Conservation (phyloP, 2,329 filamentous ascomycete genomes). For the Xylaria sp. region DNA sequence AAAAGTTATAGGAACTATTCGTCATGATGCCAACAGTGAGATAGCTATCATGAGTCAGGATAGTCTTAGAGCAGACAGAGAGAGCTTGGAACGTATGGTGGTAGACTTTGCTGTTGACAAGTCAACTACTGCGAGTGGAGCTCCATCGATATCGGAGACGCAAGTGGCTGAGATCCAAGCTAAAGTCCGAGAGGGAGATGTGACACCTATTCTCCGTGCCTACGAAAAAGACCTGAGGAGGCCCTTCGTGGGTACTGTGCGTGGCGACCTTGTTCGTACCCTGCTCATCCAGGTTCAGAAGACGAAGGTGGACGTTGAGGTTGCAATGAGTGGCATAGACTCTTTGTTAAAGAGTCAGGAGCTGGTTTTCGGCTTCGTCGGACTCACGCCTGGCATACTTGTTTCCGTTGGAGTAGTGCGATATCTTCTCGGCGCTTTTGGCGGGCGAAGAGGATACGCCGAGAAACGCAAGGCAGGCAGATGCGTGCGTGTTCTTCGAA, state of each 20-base stretch:
- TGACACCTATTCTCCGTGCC: slow-evolving; percentile 89
- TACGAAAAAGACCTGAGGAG: slow-evolving; percentile 89
- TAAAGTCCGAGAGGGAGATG: slow-evolving; percentile 89
- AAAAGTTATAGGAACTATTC: slow-evolving; percentile 89
- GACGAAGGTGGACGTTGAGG: slow-evolving; percentile 97
- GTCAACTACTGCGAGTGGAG: slow-evolving; percentile 65
- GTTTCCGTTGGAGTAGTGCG: slow-evolving; percentile 79
- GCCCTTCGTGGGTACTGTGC: slow-evolving; percentile 83
- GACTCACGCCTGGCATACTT: slow-evolving; percentile 90
- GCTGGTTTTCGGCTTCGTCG: slow-evolving; percentile 96
- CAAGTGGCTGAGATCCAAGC: slow-evolving; percentile 79
- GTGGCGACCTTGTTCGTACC: slow-evolving; percentile 87
- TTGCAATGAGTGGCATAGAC: slow-evolving; percentile 96
- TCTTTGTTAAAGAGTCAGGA: slow-evolving; percentile 94
- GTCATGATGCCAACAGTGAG: slow-evolving; percentile 90
- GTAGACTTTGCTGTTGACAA: slow-evolving; percentile 93
- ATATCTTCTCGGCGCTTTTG: slow-evolving; percentile 77
- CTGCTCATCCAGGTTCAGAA: slow-evolving; percentile 97
- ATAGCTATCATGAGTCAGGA: slow-evolving; percentile 97
- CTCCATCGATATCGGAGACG: slow-evolving; percentile 66
- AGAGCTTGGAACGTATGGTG: slow-evolving; percentile 96
- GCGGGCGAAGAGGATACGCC: slow-evolving; percentile 74
- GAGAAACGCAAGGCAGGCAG: slow-evolving; percentile 73
- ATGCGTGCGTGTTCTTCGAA: slow-evolving; percentile 81
- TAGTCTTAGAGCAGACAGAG: slow-evolving; percentile 87